Evolutionary conservation across 371 early-diverging fungal species (phyloP), one percentile per base, ranked within the genome.

Genomic region (Mortierella sp.): DNA sequence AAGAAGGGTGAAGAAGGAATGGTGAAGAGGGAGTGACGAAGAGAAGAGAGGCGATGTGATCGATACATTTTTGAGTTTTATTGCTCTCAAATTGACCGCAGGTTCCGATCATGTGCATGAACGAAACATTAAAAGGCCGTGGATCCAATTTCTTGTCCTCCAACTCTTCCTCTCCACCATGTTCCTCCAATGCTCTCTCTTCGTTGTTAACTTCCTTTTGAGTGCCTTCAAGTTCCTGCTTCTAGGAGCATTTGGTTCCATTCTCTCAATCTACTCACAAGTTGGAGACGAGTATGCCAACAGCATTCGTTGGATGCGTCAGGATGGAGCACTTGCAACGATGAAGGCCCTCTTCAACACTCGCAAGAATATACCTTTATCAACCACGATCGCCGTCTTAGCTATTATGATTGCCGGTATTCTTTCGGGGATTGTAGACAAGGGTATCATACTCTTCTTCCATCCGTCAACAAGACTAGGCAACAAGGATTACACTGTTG

Each of bases 231-330:
- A 56, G 10, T 25, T 54, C 48, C 45, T 54, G 7, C 28, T 65
- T n/a, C 47, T 65, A 4, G 17, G 59, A 17, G 51, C 54, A 5
- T 28, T 65, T 24, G 49, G 59, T 1, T 52, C 53, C 0, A 6
- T 40, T 28, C 50, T 65, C 25, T 16, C 66, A 9, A 58, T 65
- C 27, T 65, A 65, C 43, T 65, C 66, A 10, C 40, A 46, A 27
- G 40, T 47, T 24, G 59, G 66, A 5, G 66, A 43, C 17, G 41
- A 46, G 19, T 58, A 65, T 29, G 66, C 54, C 6, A 52, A 58
- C 59, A 53, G 48, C 22, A 58, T 65, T 40, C 57, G 65, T 16
- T 65, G 65, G 65, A 39, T 53, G 3, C 47, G 48, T 10, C 65
- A 65, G 39, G 57, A 54, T 4, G 65, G 65, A 27, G 34, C 37